These are phyloP conservation scores for Wickerhamiella vanderwaltii DNA, from an alignment of 805 yeast genomes.

Conservation along the genomic window DNA sequence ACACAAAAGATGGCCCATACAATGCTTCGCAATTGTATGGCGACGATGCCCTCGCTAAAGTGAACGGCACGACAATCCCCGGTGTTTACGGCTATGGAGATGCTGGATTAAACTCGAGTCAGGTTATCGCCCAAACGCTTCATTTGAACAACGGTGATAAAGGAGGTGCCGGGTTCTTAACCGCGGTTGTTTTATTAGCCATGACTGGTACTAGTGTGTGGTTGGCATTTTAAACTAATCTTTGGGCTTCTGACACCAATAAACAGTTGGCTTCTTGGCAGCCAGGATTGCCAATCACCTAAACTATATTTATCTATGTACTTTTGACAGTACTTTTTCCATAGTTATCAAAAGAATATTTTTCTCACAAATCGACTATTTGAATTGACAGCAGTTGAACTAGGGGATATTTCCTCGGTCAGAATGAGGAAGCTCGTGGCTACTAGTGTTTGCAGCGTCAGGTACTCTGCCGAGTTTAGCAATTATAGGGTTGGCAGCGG, in stretches of 20 bases:
- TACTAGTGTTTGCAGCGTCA: no score
- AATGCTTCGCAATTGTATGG: slow-evolving; percentile 18
- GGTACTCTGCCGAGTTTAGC: no score
- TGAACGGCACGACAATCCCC: slow-evolving; percentile 9
- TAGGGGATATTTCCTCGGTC: no score
- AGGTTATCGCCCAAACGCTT: slow-evolving; percentile 17
- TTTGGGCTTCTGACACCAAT: not conserved
- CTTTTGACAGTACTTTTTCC: no score
- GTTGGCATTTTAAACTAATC: slow-evolving; percentile 18
- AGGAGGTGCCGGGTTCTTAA: slow-evolving; percentile 78
- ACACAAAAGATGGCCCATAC: slow-evolving; percentile 19
- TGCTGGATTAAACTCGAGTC: slow-evolving; percentile 22
- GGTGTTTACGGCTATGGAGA: slow-evolving; percentile 21
- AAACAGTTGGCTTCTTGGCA: not conserved
- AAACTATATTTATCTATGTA: no score
- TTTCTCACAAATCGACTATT: no score
- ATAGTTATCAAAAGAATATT: no score
- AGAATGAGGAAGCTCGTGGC: no score
- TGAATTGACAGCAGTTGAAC: no score
- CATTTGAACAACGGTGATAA: slow-evolving; percentile 38
- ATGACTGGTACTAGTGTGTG: slow-evolving; percentile 58
- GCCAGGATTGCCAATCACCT: not conserved
- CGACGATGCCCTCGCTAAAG: slow-evolving; percentile 7
- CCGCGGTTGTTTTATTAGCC: slow-evolving; percentile 54
- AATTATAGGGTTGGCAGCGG: no score